Conservation (phyloP, 805 yeast species). For the Lachancea sp. region DNA sequence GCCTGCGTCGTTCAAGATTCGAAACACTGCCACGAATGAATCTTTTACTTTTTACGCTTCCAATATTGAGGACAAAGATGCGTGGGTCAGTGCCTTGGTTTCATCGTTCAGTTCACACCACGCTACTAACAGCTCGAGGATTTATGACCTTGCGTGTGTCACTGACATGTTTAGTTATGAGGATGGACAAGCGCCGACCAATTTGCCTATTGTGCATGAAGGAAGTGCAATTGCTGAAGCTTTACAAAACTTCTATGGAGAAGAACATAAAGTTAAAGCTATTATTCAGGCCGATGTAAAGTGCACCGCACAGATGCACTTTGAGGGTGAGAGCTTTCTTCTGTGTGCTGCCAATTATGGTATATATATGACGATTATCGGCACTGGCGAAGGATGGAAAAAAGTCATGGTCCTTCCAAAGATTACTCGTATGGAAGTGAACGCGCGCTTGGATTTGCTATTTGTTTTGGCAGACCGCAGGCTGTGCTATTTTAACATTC, state of each 20-base stretch:
- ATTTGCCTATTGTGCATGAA: constrained; percentile 46
- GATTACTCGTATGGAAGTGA: constrained; percentile 51
- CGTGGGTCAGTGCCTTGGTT: constrained; percentile 51
- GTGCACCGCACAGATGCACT: constrained; percentile 42
- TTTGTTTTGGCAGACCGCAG: constrained; percentile 53
- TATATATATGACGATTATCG: constrained; percentile 41
- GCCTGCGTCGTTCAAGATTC: constrained; percentile 40
- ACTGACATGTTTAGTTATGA: constrained; percentile 63
- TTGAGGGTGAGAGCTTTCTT: constrained; percentile 40
- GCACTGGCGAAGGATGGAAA: constrained; percentile 43
- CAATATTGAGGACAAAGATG: constrained; percentile 43
- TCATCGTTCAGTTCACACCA: constrained; percentile 42
- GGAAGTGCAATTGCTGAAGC: constrained; percentile 47
- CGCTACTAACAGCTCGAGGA: constrained; percentile 39
- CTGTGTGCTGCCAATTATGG: constrained; percentile 62
- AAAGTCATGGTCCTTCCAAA: constrained; percentile 46
- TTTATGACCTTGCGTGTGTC: constrained; percentile 47
- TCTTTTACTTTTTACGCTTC: constrained; percentile 47
- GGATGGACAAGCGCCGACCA: constrained; percentile 42
- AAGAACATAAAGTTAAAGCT: neutral
- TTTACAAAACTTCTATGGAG: constrained; percentile 23
- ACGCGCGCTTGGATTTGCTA: constrained; percentile 44
- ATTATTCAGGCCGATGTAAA: constrained; percentile 27
- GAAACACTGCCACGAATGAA: constrained; percentile 52
- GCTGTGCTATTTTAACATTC: constrained; percentile 57